phyloP scores from a whole-genome alignment of 2,329 filamentous ascomycete genomes.

The Metarhizium sp. region DNA sequence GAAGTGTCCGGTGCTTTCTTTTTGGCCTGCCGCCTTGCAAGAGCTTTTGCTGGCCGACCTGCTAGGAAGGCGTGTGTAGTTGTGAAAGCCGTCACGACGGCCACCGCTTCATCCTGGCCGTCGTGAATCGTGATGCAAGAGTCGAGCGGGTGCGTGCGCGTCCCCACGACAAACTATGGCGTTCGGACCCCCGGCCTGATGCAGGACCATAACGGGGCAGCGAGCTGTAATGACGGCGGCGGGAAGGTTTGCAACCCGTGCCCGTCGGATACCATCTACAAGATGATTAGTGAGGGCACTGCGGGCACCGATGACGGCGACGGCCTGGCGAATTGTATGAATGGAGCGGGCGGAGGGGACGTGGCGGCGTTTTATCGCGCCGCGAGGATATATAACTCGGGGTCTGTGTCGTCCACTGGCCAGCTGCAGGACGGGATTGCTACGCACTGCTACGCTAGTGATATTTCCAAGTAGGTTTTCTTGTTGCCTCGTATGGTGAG shows the following conservation, averaged over 20 bases:
- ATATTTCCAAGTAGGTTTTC: slow-evolving; percentile 27
- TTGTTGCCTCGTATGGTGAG: not conserved
- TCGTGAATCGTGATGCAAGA: slow-evolving; percentile 31
- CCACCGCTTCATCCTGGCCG: slow-evolving; percentile 31
- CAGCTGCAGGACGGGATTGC: slow-evolving; percentile 32
- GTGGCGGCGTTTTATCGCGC: slow-evolving; percentile 30
- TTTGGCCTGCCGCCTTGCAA: too few relatives aligned
- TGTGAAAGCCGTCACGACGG: slow-evolving; percentile 11
- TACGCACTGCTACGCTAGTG: slow-evolving; percentile 39
- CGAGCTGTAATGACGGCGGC: slow-evolving; percentile 22
- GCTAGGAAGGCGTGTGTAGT: too few relatives aligned
- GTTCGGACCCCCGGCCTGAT: slow-evolving; percentile 33
- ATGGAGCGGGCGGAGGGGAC: slow-evolving; percentile 15
- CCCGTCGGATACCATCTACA: slow-evolving; percentile 14
- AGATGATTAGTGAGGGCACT: slow-evolving; percentile 31
- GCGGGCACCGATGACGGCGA: slow-evolving; percentile 29
- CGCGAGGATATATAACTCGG: slow-evolving; percentile 39
- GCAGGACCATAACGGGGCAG: slow-evolving; percentile 26
- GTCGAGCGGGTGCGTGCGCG: slow-evolving; percentile 33
- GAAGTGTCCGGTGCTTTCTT: too few relatives aligned
- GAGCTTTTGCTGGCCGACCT: too few relatives aligned
- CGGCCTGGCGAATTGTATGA: slow-evolving; percentile 30
- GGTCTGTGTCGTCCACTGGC: slow-evolving; percentile 21
- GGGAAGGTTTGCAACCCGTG: slow-evolving; percentile 25
- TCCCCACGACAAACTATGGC: slow-evolving; percentile 27